These are phyloP conservation scores for Naegleria lovaniensis DNA, from an alignment of 208 protist genomes.

Conservation along the genomic window DNA sequence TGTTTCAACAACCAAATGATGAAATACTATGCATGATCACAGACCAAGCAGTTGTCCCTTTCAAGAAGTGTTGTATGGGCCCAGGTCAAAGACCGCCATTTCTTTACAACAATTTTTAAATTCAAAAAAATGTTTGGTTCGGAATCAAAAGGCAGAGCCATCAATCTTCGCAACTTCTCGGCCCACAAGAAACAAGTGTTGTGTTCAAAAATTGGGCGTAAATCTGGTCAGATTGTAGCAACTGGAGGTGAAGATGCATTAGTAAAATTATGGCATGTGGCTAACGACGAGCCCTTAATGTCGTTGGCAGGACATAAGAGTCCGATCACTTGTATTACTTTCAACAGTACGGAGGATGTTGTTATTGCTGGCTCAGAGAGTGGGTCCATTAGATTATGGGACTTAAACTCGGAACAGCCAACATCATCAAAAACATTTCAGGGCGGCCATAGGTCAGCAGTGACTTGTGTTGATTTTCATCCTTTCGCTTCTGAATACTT, in stretches of 20 bases:
- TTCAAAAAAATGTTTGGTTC: not conserved
- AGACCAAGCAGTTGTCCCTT: too few relatives aligned
- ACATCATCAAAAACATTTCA: constrained; percentile 25
- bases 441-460: constrained; percentile 43
- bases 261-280: constrained; percentile 50
- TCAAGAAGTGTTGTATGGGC: too few relatives aligned
- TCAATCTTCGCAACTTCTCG: constrained; percentile 42
- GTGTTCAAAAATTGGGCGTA: constrained; percentile 40
- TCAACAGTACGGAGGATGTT: constrained; percentile 41
- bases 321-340: constrained; percentile 40
- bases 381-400: constrained; percentile 43
- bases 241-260: constrained; percentile 53
- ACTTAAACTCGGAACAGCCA: constrained; percentile 52
- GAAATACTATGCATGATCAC: too few relatives aligned
- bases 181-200: constrained; percentile 44
- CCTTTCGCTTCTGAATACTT: constrained; percentile 49
- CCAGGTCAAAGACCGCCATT: too few relatives aligned
- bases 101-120: not conserved
- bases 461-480: constrained; percentile 44
- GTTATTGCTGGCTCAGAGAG: constrained; percentile 44
- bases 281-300: constrained; percentile 34
- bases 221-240: constrained; percentile 38
- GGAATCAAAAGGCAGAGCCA: not conserved
- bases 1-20: too few relatives aligned
- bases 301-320: constrained; percentile 34